Percentiles rank a stretch among this genome's conserved stretches.
phyloP scores from a whole-genome alignment of 352 stramenopile genomes.

The Phytopythium oedochilum region DNA sequence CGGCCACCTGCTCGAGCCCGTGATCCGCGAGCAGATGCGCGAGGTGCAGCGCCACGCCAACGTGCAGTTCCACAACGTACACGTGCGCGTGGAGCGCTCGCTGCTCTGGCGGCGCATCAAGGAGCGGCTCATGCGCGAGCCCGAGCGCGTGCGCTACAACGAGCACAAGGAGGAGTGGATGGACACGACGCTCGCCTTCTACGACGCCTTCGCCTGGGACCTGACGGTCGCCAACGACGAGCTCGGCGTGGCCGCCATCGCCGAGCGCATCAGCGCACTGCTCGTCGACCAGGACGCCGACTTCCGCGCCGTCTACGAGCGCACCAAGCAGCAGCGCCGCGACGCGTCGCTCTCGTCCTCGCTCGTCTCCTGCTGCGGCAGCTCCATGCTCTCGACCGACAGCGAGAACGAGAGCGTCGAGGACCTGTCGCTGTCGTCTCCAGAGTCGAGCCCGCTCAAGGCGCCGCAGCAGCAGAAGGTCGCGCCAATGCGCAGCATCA shows the following conservation, averaged over 20 bases:
- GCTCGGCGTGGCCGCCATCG: constrained; percentile 43
- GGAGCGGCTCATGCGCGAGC: constrained; percentile 52
- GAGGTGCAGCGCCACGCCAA: constrained; percentile 70
- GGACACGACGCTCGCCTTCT: constrained; percentile 78
- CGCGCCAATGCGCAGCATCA: constrained; percentile 39
- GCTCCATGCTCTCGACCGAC: constrained; percentile 59
- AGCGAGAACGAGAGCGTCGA: constrained; percentile 59
- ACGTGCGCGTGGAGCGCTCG: constrained; percentile 72
- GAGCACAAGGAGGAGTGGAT: constrained; percentile 86
- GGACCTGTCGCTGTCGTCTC: constrained; percentile 14
- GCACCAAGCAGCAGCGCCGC: constrained; percentile 30
- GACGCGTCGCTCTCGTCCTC: constrained; percentile 8
- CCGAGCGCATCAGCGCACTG: constrained; percentile 40
- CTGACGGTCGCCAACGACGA: constrained; percentile 66
- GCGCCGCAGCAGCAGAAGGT: neutral
- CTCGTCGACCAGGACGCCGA: constrained; percentile 53
- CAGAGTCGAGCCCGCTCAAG: neutral
- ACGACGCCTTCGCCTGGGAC: constrained; percentile 78
- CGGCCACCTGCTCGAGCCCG: constrained; percentile 67
- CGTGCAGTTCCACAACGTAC: constrained; percentile 84
- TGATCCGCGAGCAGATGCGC: constrained; percentile 80
- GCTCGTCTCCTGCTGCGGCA: constrained; percentile 25
- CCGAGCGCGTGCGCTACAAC: constrained; percentile 70
- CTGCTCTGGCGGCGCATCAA: constrained; percentile 76
- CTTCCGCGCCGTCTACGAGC: constrained; percentile 60